Conservation (phyloP, 1,284 basidiomycete genomes). For the Jaminaea rosea region DNA sequence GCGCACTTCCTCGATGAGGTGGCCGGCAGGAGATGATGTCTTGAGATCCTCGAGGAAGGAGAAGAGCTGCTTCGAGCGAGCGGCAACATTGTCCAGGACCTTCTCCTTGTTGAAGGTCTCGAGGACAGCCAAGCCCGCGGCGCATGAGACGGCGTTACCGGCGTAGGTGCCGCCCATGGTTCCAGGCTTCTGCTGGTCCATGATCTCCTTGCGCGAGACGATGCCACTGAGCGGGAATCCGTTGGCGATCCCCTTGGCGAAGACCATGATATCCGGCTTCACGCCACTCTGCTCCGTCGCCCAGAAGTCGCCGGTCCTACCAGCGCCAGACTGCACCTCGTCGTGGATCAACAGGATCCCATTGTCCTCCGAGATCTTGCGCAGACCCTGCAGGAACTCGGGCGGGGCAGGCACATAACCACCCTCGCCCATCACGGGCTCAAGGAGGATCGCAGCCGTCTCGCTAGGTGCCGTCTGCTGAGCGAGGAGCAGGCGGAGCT, state of each 20-base stretch:
- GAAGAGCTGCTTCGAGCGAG: constrained; percentile 31
- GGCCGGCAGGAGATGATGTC: constrained; percentile 15
- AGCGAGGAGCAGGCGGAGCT: constrained; percentile 69
- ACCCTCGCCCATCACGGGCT: constrained; percentile 83
- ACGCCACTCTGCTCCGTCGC: constrained; percentile 62
- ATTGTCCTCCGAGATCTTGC: constrained; percentile 76
- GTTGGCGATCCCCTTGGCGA: constrained; percentile 90
- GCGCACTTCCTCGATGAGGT: constrained; percentile 39
- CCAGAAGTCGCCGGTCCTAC: constrained; percentile 71
- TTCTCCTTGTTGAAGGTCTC: constrained; percentile 33
- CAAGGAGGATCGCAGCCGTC: constrained; percentile 83
- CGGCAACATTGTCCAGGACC: constrained; percentile 38
- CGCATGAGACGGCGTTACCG: constrained; percentile 40
- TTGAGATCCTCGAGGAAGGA: constrained; percentile 21
- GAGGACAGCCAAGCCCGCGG: constrained; percentile 32
- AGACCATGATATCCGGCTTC: constrained; percentile 73
- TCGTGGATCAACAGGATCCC: constrained; percentile 55
- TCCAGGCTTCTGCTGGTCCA: constrained; percentile 69
- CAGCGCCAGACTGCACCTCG: constrained; percentile 70
- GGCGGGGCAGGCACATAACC: constrained; percentile 87
- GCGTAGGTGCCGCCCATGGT: constrained; percentile 57
- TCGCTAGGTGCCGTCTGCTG: constrained; percentile 77
- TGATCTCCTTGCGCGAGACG: constrained; percentile 69
- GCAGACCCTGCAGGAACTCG: constrained; percentile 68
- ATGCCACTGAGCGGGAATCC: constrained; percentile 87